Evolutionary conservation across 164 flowering plant species (phyloP).

Genomic region (Sedum album): DNA sequence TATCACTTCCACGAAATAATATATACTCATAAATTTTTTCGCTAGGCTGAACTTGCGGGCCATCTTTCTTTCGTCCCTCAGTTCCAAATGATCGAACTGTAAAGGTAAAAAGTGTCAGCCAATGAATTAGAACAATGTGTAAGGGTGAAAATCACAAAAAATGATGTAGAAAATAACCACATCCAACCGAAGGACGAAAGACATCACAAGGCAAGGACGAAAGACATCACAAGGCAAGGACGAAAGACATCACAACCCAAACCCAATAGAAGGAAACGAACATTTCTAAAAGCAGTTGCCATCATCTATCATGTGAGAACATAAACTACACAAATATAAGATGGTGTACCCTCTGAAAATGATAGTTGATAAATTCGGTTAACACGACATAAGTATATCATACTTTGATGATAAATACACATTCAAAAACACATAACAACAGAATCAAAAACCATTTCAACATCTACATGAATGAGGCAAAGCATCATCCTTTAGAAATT

Average conservation of each 20-base stretch:
- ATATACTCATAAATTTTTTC: slow-evolving; percentile 86
- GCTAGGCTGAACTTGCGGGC: slow-evolving; percentile 69
- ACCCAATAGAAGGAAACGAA: too few species aligned
- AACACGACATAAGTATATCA: too few species aligned
- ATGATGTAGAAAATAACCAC: too few species aligned
- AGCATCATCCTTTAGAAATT: too few species aligned
- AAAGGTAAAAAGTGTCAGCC: neutral
- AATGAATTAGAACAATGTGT: too few species aligned
- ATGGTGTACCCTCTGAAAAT: too few species aligned
- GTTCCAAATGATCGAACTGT: slow-evolving; percentile 85
- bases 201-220: too few species aligned
- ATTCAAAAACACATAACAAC: neutral
- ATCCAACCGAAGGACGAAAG: too few species aligned
- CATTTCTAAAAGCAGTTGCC: neutral
- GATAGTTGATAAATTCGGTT: too few species aligned
- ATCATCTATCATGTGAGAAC: neutral
- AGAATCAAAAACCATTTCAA: neutral
- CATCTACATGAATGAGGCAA: neutral
- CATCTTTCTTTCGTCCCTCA: slow-evolving; percentile 85
- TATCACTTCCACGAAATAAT: slow-evolving; percentile 84
- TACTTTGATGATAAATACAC: too few species aligned
- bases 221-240: too few species aligned
- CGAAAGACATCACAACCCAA: too few species aligned
- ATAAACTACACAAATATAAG: neutral
- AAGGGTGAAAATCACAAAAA: neutral